Conservation (phyloP, 2,329 filamentous ascomycete species). For the Botrytis byssoidea region DNA sequence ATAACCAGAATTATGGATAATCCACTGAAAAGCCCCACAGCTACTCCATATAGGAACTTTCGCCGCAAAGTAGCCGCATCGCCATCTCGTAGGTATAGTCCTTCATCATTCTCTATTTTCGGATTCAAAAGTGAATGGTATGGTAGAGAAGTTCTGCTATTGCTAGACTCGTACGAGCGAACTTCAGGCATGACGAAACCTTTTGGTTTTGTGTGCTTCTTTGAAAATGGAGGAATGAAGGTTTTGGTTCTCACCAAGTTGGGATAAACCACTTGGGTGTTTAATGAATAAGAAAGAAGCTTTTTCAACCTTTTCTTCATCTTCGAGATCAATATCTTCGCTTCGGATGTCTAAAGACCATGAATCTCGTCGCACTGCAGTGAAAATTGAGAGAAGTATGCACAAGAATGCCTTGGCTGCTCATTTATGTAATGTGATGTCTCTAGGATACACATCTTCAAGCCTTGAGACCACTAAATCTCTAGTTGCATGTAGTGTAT, state of each 20-base stretch:
- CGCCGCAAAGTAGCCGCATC: background rate
- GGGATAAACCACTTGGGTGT: background rate
- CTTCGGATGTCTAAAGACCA: background rate
- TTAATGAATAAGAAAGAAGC: background rate
- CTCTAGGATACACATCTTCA: background rate
- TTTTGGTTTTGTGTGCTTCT: background rate
- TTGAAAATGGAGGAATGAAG: background rate
- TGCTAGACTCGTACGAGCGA: background rate
- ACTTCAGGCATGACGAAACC: background rate
- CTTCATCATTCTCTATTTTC: background rate
- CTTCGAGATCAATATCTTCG: background rate
- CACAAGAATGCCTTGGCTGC: background rate
- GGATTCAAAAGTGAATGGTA: slow-evolving; percentile 1
- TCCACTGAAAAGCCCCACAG: background rate
- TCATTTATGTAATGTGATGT: background rate
- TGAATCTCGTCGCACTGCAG: background rate
- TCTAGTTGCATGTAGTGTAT: slow-evolving; percentile 1
- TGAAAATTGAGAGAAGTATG: background rate
- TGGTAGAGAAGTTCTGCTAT: background rate
- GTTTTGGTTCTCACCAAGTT: background rate
- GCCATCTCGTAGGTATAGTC: background rate
- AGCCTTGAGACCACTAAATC: background rate
- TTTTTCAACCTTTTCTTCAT: background rate
- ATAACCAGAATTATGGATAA: background rate
- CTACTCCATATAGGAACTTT: background rate